These are phyloP conservation scores for Trichophyton mentagrophytes DNA, from an alignment of 2,329 filamentous ascomycete species.

Conservation along the genomic window DNA sequence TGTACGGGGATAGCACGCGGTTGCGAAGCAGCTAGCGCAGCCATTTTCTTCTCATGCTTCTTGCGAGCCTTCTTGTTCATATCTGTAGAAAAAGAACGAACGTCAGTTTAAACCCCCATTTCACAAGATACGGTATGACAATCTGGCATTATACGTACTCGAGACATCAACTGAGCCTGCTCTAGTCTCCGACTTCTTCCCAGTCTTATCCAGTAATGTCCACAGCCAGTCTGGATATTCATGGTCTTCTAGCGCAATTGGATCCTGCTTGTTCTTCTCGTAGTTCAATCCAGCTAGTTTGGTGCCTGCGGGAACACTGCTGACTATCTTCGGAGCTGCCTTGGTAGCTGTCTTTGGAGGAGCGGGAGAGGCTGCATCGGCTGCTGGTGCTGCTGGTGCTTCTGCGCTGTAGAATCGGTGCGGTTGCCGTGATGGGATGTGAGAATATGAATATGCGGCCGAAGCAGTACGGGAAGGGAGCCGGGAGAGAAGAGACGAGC, in stretches of 20 bases:
- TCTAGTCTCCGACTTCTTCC: slow-evolving; percentile 22
- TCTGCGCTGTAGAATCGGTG: slow-evolving; percentile 11
- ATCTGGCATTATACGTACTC: slow-evolving; percentile 6
- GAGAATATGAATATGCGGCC: slow-evolving; percentile 10
- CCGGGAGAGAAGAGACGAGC: slow-evolving; percentile 28
- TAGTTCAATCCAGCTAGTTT: slow-evolving; percentile 34
- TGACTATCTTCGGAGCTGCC: slow-evolving; percentile 22
- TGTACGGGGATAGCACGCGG: slow-evolving; percentile 33
- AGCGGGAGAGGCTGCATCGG: not conserved
- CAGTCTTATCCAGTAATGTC: slow-evolving; percentile 29
- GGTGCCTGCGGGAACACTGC: slow-evolving; percentile 30
- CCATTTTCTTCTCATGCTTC: slow-evolving; percentile 36
- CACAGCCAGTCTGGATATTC: slow-evolving; percentile 40
- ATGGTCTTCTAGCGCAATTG: slow-evolving; percentile 34
- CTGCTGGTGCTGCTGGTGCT: not conserved
- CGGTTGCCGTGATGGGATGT: not conserved
- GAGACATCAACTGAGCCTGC: slow-evolving; percentile 26
- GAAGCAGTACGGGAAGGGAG: slow-evolving; percentile 22
- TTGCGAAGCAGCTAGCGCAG: slow-evolving; percentile 26
- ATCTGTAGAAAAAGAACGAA: slow-evolving; percentile 17
- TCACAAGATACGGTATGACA: not conserved
- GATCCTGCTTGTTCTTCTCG: slow-evolving; percentile 35
- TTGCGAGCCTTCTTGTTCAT: slow-evolving; percentile 38
- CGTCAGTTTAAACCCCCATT: not conserved
- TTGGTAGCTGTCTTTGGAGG: slow-evolving; percentile 16